These are phyloP conservation scores for Hippophae gyantsensis DNA, from an alignment of 306 rosid genomes.

Conservation along the genomic window DNA sequence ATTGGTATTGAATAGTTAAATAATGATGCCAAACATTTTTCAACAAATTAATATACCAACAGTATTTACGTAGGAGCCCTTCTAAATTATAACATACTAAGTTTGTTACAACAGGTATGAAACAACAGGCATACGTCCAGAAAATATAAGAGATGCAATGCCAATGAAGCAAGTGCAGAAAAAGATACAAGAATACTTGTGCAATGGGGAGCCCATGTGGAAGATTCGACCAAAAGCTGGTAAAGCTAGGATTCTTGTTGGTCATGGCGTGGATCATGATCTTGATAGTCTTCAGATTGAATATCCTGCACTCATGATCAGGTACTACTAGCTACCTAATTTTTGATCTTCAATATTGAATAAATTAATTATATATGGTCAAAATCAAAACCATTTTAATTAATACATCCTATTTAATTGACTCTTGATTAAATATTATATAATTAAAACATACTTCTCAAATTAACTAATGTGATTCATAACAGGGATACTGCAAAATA, in stretches of 20 bases:
- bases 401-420: too few species aligned
- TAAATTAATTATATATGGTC: too few species aligned
- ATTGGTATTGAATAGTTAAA: too few species aligned
- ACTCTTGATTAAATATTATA: too few species aligned
- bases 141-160: slow-evolving; percentile 80
- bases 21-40: too few species aligned
- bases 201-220: slow-evolving; percentile 90
- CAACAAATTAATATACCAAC: too few species aligned
- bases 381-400: too few species aligned
- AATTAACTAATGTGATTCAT: not conserved
- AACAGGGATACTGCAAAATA: slow-evolving; percentile 87
- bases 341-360: too few species aligned
- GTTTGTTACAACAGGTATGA: slow-evolving; percentile 30
- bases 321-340: slow-evolving; percentile 25
- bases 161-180: slow-evolving; percentile 57
- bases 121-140: slow-evolving; percentile 75
- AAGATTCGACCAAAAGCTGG: slow-evolving; percentile 55
- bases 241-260: slow-evolving; percentile 76
- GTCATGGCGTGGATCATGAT: slow-evolving; percentile 77
- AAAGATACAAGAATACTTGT: slow-evolving; percentile 78
- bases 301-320: slow-evolving; percentile 50
- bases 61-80: too few species aligned
- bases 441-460: too few species aligned
- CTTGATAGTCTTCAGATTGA: slow-evolving; percentile 69
- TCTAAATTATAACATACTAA: too few species aligned